These are phyloP conservation scores for Metschnikowia chrysomelidarum DNA, from an alignment of 805 yeast species.

Conservation along the genomic window DNA sequence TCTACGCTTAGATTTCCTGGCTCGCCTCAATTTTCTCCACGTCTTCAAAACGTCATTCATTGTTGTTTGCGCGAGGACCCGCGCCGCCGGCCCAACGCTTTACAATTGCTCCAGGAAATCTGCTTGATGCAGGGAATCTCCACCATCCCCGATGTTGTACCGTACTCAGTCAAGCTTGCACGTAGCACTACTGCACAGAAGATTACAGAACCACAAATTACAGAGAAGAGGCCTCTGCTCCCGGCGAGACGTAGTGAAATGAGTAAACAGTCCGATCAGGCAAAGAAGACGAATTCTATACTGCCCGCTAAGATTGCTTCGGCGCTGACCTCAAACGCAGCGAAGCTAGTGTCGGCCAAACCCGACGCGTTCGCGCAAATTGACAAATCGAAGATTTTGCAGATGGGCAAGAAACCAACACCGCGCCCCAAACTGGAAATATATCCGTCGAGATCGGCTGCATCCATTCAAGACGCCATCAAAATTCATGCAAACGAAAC, in stretches of 20 bases:
- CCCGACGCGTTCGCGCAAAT: constrained; percentile 44
- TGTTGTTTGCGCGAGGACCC: constrained; percentile 66
- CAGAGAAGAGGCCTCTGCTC: constrained; percentile 3
- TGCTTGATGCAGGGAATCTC: constrained; percentile 53
- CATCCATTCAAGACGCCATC: constrained; percentile 30
- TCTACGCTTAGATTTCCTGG: constrained; percentile 44
- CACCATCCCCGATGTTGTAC: constrained; percentile 42
- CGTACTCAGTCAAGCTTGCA: constrained; percentile 30
- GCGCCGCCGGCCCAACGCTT: constrained; percentile 67
- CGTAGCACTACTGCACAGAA: not conserved
- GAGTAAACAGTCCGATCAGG: too few relatives aligned
- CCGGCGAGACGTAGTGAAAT: constrained; percentile 3
- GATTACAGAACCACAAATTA: not conserved
- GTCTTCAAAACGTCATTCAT: constrained; percentile 62
- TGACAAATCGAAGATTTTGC: constrained; percentile 36
- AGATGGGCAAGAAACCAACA: constrained; percentile 8
- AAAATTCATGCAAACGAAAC: constrained; percentile 30
- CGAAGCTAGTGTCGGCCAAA: too few relatives aligned
- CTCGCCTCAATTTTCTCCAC: constrained; percentile 50
- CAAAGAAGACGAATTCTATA: too few relatives aligned
- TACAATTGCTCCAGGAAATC: constrained; percentile 67
- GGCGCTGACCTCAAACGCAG: too few relatives aligned
- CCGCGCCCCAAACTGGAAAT: constrained; percentile 18
- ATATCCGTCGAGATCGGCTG: constrained; percentile 9
- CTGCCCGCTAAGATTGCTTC: too few relatives aligned